phyloP scores from a whole-genome alignment of 140 eudicot genomes.

The Oenanthe javanica region DNA sequence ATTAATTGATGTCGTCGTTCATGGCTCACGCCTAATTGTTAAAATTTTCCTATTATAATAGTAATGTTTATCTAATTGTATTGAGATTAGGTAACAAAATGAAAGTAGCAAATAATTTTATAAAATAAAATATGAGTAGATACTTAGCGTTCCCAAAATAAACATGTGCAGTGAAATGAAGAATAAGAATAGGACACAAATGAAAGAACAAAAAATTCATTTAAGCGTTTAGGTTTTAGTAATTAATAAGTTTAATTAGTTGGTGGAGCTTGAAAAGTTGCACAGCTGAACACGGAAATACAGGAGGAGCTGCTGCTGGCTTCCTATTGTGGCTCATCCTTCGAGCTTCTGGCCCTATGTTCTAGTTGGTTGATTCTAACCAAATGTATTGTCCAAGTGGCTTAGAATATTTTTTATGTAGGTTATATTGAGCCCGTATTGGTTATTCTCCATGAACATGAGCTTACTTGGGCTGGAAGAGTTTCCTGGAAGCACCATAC shows the following conservation, averaged over 20 bases:
- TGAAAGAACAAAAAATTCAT: neutral
- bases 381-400: neutral
- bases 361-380: neutral
- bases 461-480: conserved; percentile 98
- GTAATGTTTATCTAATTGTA: neutral
- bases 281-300: neutral
- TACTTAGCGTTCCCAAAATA: neutral
- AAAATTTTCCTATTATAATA: neutral
- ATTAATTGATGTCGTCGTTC: neutral
- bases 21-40: neutral
- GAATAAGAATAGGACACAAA: neutral
- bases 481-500: conserved; percentile 94
- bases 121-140: neutral
- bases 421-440: conserved; percentile 95
- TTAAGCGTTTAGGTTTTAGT: neutral
- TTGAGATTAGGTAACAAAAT: neutral
- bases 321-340: neutral
- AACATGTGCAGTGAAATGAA: neutral
- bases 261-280: neutral
- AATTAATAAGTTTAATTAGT: neutral
- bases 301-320: neutral
- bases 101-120: neutral
- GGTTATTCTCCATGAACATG: conserved; percentile 92
- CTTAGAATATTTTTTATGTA: conserved; percentile 17
- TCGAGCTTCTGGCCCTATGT: neutral